phyloP scores from a whole-genome alignment of 257 asterid genomes.

The Euphrasia confusa region DNA sequence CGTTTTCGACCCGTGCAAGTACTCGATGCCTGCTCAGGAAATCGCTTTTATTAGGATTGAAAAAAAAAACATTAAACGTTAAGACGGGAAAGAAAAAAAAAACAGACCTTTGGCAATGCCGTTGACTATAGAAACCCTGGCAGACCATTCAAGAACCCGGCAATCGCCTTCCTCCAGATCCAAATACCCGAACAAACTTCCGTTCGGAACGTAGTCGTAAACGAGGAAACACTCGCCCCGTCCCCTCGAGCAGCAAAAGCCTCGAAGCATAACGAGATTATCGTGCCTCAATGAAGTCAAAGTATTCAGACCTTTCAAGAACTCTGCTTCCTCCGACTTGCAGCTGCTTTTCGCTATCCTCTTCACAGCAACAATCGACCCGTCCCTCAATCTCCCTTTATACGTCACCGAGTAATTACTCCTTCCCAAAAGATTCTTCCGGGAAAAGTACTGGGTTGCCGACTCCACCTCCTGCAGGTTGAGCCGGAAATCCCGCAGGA shows the following conservation, averaged over 20 bases:
- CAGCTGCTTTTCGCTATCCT: constrained; percentile 77
- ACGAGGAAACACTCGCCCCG: constrained; percentile 83
- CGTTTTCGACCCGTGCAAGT: constrained; percentile 54
- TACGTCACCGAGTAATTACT: constrained; percentile 64
- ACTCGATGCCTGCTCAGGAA: constrained; percentile 10
- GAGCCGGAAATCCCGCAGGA: constrained; percentile 57
- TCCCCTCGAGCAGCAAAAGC: constrained; percentile 81
- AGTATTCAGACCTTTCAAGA: constrained; percentile 61
- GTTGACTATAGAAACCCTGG: constrained; percentile 60
- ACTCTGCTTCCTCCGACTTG: constrained; percentile 80
- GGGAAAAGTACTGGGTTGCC: constrained; percentile 81
- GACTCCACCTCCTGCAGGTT: constrained; percentile 77
- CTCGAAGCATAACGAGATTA: constrained; percentile 65
- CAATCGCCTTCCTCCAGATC: constrained; percentile 56
- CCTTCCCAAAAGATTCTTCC: constrained; percentile 66
- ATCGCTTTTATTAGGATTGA: neutral
- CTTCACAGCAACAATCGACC: constrained; percentile 69
- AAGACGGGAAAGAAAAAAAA: neutral
- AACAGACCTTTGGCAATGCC: constrained; percentile 70
- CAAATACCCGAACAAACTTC: constrained; percentile 57
- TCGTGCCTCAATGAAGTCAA: constrained; percentile 75
- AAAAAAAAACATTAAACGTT: neutral
- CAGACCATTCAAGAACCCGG: constrained; percentile 68
- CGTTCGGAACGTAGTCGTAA: constrained; percentile 69
- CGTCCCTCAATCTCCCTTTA: constrained; percentile 70